Conservation (phyloP, 2,329 filamentous ascomycete genomes). For the Mycocentrospora acerina region DNA sequence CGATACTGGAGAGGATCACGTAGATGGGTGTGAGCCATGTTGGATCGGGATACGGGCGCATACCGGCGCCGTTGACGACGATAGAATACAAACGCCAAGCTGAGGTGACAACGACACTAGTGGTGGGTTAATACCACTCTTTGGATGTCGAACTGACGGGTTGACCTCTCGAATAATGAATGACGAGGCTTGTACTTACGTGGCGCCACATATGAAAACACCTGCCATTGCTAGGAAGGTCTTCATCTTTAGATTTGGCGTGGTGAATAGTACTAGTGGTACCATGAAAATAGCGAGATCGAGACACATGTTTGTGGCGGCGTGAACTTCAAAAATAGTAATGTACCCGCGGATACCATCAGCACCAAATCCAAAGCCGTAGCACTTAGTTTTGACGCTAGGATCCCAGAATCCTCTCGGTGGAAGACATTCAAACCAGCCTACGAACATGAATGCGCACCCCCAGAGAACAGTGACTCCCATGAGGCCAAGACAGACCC, state of each 20-base stretch:
- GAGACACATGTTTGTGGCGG: conserved; percentile 22
- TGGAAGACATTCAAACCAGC: conserved; percentile 19
- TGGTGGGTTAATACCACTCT: conserved; percentile 1
- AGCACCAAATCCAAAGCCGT: conserved; percentile 9
- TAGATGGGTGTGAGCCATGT: conserved; percentile 15
- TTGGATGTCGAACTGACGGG: not conserved
- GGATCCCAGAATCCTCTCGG: not conserved
- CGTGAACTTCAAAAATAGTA: conserved; percentile 10
- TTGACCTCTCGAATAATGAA: not conserved
- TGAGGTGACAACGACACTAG: conserved; percentile 24
- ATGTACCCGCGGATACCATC: conserved; percentile 3
- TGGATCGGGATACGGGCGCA: conserved; percentile 20
- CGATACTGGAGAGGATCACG: conserved; percentile 19
- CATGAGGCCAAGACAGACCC: conserved; percentile 13
- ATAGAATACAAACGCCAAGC: conserved; percentile 25
- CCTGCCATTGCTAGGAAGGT: conserved; percentile 16
- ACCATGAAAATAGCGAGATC: conserved; percentile 21
- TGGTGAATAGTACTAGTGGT: conserved; percentile 16
- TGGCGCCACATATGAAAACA: conserved; percentile 2
- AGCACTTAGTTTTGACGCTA: conserved; percentile 9
- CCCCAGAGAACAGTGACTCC: conserved; percentile 23
- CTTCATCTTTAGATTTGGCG: conserved; percentile 10
- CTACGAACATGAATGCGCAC: conserved; percentile 17
- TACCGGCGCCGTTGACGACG: conserved; percentile 19
- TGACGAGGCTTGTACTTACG: conserved; percentile 24